phyloP scores from a whole-genome alignment of 2,329 filamentous ascomycete genomes.

The Cryphonectria nitschkei region DNA sequence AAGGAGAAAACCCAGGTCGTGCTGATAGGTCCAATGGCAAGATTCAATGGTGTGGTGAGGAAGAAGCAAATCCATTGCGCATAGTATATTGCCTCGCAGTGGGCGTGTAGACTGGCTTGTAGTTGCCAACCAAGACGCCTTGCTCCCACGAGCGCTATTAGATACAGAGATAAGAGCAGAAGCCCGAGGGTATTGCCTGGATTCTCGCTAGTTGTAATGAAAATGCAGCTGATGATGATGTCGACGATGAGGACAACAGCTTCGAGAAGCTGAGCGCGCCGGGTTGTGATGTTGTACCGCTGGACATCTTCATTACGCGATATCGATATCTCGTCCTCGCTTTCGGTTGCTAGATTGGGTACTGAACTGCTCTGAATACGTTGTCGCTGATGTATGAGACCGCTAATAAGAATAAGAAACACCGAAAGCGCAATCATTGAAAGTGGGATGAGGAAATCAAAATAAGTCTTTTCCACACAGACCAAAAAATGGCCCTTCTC shows the following conservation, averaged over 20 bases:
- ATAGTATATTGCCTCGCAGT: background rate
- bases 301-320: background rate
- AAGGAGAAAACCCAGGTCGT: background rate
- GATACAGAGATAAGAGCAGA: background rate
- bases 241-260: background rate
- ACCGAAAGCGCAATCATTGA: background rate
- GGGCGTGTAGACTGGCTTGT: background rate
- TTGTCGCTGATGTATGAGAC: background rate
- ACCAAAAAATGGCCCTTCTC: background rate
- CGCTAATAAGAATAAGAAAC: background rate
- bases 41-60: background rate
- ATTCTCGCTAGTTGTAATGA: background rate
- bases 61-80: background rate
- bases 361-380: background rate
- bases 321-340: background rate
- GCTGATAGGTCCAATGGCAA: background rate
- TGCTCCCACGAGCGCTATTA: background rate
- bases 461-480: background rate
- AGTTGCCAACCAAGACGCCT: background rate
- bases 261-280: background rate
- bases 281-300: background rate
- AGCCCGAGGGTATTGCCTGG: background rate
- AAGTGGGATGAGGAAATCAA: background rate
- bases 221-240: background rate
- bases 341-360: background rate